Percentiles rank a stretch among this genome's conserved stretches.
Evolutionary conservation across 306 rosid species (phyloP).

Genomic region (Corylus heterophylla): DNA sequence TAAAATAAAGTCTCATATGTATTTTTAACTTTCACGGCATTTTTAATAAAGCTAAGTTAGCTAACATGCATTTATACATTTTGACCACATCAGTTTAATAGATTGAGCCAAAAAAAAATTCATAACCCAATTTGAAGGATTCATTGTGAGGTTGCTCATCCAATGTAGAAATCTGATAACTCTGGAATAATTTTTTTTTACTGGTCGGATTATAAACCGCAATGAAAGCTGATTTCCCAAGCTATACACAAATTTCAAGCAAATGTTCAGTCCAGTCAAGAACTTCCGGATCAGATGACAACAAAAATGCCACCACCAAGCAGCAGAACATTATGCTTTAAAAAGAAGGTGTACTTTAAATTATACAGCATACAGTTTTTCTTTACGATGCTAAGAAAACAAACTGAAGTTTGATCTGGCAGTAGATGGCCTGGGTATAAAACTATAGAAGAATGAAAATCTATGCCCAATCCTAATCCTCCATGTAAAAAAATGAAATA

Average conservation of each 20-base stretch:
- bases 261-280: neutral
- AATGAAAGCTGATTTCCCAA: neutral
- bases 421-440: neutral
- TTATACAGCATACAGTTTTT: neutral
- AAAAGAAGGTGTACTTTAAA: neutral
- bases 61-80: no score
- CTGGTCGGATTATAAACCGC: neutral
- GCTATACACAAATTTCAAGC: neutral
- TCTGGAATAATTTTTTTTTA: neutral
- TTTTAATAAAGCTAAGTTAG: no score
- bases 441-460: neutral
- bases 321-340: no score
- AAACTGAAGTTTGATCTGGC: neutral
- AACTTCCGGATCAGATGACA: neutral
- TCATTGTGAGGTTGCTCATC: neutral
- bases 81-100: no score
- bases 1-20: no score
- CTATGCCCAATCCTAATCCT: neutral
- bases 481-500: conserved; percentile 8
- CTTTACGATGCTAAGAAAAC: neutral
- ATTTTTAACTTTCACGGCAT: no score
- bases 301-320: neutral
- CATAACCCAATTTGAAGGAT: no score
- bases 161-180: neutral
- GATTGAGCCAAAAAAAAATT: no score